These are phyloP conservation scores for Claviceps spartinae DNA, from an alignment of 2,329 filamentous ascomycete genomes.

Conservation along the genomic window DNA sequence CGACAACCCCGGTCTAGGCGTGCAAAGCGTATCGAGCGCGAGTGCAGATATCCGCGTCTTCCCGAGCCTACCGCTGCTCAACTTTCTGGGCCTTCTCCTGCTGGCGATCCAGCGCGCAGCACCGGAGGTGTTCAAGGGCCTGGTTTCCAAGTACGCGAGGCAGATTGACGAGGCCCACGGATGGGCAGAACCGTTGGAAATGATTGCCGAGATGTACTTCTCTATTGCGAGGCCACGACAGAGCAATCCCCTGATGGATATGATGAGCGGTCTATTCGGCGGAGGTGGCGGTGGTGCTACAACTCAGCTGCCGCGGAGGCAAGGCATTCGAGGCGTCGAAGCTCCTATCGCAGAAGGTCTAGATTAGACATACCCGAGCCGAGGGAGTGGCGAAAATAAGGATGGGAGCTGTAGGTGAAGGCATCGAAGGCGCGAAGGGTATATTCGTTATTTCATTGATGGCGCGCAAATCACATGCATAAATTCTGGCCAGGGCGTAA, in stretches of 20 bases:
- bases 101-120: constrained; percentile 69
- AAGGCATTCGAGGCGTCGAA: constrained; percentile 30
- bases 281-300: constrained; percentile 48
- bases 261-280: constrained; percentile 94
- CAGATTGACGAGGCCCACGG: constrained; percentile 63
- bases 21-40: constrained; percentile 68
- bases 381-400: not conserved
- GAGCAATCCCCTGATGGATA: constrained; percentile 87
- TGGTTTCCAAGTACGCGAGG: constrained; percentile 66
- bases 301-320: constrained; percentile 24
- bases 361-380: constrained; percentile 28
- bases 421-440: not conserved
- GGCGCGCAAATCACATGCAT: not conserved
- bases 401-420: not conserved
- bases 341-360: constrained; percentile 44
- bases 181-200: constrained; percentile 73
- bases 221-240: constrained; percentile 77
- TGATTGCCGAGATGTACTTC: constrained; percentile 95
- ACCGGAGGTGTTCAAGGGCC: constrained; percentile 66
- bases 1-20: constrained; percentile 41
- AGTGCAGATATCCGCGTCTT: constrained; percentile 68
- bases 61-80: constrained; percentile 82
- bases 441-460: constrained; percentile 3
- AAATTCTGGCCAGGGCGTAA: too few species aligned
- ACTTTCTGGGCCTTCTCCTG: constrained; percentile 78